Evolutionary conservation across 2,329 filamentous ascomycete species (phyloP).

Genomic region (Curvularia sp.): DNA sequence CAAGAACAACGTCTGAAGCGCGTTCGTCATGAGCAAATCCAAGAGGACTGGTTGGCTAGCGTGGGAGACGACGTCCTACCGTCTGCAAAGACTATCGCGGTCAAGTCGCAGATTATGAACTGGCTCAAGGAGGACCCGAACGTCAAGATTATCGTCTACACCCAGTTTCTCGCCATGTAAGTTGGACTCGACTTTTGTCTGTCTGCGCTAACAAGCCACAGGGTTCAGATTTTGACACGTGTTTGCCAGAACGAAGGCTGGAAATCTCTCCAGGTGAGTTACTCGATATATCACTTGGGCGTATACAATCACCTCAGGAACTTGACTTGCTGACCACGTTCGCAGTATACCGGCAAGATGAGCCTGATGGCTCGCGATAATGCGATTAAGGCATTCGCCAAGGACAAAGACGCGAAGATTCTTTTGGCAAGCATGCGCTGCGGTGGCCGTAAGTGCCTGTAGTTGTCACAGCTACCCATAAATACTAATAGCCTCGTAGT

Average conservation of each 20-base stretch:
- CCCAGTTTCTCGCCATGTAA: slow-evolving; percentile 62
- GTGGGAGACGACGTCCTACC: slow-evolving; percentile 50
- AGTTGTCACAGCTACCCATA: no score
- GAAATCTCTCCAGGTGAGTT: slow-evolving; percentile 52
- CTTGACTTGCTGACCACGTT: slow-evolving; percentile 14
- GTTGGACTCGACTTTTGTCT: not conserved
- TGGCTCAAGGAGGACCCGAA: slow-evolving; percentile 54
- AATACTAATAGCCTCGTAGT: slow-evolving; percentile 24
- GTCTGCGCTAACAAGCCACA: slow-evolving; percentile 20
- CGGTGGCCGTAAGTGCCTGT: slow-evolving; percentile 54
- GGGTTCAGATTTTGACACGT: slow-evolving; percentile 57
- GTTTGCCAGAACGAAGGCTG: slow-evolving; percentile 61
- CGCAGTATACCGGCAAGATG: slow-evolving; percentile 59
- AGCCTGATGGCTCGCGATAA: slow-evolving; percentile 53
- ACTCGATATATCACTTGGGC: not conserved
- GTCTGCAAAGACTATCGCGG: slow-evolving; percentile 55
- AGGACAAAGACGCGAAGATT: slow-evolving; percentile 52
- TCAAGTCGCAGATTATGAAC: slow-evolving; percentile 56
- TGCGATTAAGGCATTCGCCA: slow-evolving; percentile 57
- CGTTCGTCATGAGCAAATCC: slow-evolving; percentile 38
- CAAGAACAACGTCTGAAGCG: slow-evolving; percentile 19
- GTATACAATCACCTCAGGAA: not conserved
- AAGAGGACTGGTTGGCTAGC: slow-evolving; percentile 50
- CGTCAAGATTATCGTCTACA: slow-evolving; percentile 67
- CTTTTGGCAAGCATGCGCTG: slow-evolving; percentile 64